A percentile compares a stretch with the other conserved stretches of the same genome.
Conservation (phyloP, 2,329 filamentous ascomycete species). For the Chrysoporthe cubensis region DNA sequence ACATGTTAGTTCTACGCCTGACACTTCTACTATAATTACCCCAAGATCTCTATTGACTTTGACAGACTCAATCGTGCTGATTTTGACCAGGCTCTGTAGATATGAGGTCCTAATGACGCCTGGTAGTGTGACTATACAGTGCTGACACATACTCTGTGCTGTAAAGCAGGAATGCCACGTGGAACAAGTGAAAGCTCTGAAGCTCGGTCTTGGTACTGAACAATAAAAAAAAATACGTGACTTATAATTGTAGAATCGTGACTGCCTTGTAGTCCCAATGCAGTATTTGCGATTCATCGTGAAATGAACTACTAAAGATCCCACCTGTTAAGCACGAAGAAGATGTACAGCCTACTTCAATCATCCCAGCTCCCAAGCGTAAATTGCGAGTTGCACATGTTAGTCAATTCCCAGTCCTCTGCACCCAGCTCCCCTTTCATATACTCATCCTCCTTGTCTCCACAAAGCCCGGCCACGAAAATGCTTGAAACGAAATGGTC, state of each 20-base stretch:
- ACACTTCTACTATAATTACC: no score
- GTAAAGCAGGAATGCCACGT: no score
- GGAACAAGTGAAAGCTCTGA: no score
- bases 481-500: constrained; percentile 71
- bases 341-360: neutral
- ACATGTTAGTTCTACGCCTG: no score
- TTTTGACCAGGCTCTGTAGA: no score
- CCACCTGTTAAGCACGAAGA: neutral
- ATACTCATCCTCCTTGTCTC: constrained; percentile 51
- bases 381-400: constrained; percentile 67
- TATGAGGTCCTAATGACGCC: no score
- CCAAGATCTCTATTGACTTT: no score
- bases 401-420: constrained; percentile 69
- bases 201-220: no score
- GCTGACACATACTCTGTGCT: neutral
- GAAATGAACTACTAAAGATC: neutral
- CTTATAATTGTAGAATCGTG: no score
- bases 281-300: neutral
- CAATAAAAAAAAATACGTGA: no score
- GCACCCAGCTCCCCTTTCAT: constrained; percentile 51
- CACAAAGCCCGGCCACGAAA: constrained; percentile 63
- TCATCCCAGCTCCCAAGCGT: constrained; percentile 49
- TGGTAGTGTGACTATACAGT: neutral
- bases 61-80: neutral
- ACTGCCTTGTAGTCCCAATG: no score